Evolutionary conservation across 352 stramenopile species (phyloP), one percentile per base, ranked within the genome.

Genomic region (Globisporangium iwayamae): DNA sequence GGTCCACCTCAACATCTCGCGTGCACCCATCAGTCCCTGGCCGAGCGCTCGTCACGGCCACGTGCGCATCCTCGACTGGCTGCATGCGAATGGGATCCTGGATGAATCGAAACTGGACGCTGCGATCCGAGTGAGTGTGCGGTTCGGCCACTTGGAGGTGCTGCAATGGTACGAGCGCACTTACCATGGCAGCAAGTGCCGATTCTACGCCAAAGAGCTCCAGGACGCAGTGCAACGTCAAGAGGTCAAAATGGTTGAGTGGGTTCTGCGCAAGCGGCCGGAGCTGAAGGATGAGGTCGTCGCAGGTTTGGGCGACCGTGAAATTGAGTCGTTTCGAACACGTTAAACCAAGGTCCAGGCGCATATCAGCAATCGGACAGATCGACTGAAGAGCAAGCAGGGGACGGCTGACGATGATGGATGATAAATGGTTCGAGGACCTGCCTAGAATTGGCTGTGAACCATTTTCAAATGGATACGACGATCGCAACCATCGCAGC

Each of bases 191-290:
- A 20, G 2, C 10, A 16, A 36, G 56, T 61, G 32, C 45, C 16
- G 20, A 3, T 61, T 41, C 20, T 5, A 7, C 25, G 14, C 1
- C 2, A 3, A 9, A n/a, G 56, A 62, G 28, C 39, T 62, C 25
- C 22, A n/a, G 56, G 2, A 11, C 7, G 41, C 18, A 5, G 25
- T 53, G 0, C 22, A 10, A 3, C 56, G 56, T 7, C 22, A 32
- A 32, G 39, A 62, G 14, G 14, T 52, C 11, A 41, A 51, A 4
- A 8, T 30, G 0, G 18, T 53, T 9, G 10, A 11, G 16, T 39
- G 38, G 38, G 43, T 63, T 36, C 11, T 70, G 60, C n/a, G 5
- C 46, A 54, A 55, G 39, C 72, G 32, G n/a, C 56, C 45, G 34
- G 43, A 52, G 30, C 41, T 54, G 16, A 25, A n/a, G 6, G 4